Evolutionary conservation across 441 rosid genomes (phyloP).

Genomic region (Populus hybrid): DNA sequence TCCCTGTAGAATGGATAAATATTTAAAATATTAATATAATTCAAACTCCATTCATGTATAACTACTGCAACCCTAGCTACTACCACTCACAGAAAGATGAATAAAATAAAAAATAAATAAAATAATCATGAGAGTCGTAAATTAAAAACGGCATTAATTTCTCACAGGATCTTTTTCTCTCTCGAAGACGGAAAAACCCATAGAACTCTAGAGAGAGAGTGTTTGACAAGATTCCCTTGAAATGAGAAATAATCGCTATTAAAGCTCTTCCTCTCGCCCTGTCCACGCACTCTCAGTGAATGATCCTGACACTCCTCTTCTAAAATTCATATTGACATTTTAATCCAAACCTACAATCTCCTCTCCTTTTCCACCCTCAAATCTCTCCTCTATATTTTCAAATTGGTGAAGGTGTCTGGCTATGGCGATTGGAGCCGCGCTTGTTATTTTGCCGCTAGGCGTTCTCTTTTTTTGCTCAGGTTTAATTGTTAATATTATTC

Average conservation of each 20-base stretch:
- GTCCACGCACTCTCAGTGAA: background rate
- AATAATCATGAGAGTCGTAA: no score
- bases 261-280: background rate
- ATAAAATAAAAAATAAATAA: no score
- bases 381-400: background rate
- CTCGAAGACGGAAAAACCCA: background rate
- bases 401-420: background rate
- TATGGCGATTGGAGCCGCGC: constrained; percentile 85
- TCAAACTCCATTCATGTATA: no score
- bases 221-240: background rate
- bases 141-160: no score
- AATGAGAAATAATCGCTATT: constrained; percentile 5
- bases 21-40: no score
- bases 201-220: background rate
- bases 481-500: constrained; percentile 74
- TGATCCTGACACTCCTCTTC: background rate
- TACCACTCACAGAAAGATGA: no score
- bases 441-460: constrained; percentile 79
- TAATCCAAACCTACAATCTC: background rate
- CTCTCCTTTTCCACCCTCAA: background rate
- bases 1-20: no score
- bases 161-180: background rate
- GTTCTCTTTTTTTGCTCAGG: constrained; percentile 89
- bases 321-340: background rate
- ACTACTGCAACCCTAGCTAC: no score